Percentiles rank a stretch among this genome's conserved stretches.
These are phyloP conservation scores for Apocynum venetum DNA, from an alignment of 257 asterid species.

Conservation along the genomic window DNA sequence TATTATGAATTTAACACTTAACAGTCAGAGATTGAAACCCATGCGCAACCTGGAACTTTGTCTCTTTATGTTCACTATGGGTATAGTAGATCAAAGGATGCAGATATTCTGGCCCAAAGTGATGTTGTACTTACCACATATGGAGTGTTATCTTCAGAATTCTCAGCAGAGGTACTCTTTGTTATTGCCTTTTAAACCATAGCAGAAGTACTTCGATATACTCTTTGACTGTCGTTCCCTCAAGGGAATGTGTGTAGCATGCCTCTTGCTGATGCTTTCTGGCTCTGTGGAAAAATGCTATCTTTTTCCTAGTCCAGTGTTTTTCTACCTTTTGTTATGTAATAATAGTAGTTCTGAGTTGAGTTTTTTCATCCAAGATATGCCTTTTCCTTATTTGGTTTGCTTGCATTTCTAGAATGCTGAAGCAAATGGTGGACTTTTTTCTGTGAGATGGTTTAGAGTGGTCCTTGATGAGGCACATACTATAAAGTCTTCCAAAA, in stretches of 20 bases:
- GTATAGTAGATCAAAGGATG: constrained; percentile 83
- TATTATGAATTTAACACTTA: constrained; percentile 20
- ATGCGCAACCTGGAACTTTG: constrained; percentile 69
- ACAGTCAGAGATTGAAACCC: constrained; percentile 90
- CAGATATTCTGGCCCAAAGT: constrained; percentile 65
- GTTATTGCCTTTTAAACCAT: constrained; percentile 13
- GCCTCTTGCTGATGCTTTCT: background rate
- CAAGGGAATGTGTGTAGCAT: background rate
- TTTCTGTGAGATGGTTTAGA: constrained; percentile 83
- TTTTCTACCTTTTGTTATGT: background rate
- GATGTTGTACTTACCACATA: constrained; percentile 88
- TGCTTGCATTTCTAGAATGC: constrained; percentile 43
- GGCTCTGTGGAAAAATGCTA: background rate
- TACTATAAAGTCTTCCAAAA: constrained; percentile 91
- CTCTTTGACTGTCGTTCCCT: background rate
- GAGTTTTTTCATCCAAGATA: background rate
- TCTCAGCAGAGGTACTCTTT: constrained; percentile 65
- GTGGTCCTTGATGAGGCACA: constrained; percentile 97
- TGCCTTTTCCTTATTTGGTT: background rate
- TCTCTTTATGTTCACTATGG: constrained; percentile 89
- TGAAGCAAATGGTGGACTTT: constrained; percentile 75
- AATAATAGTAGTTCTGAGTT: background rate
- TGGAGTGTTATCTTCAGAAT: constrained; percentile 92
- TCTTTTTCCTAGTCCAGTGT: background rate
- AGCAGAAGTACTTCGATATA: constrained; percentile 8